Evolutionary conservation across 2,329 filamentous ascomycete genomes (phyloP).

Genomic region (Alternaria ventricosa): DNA sequence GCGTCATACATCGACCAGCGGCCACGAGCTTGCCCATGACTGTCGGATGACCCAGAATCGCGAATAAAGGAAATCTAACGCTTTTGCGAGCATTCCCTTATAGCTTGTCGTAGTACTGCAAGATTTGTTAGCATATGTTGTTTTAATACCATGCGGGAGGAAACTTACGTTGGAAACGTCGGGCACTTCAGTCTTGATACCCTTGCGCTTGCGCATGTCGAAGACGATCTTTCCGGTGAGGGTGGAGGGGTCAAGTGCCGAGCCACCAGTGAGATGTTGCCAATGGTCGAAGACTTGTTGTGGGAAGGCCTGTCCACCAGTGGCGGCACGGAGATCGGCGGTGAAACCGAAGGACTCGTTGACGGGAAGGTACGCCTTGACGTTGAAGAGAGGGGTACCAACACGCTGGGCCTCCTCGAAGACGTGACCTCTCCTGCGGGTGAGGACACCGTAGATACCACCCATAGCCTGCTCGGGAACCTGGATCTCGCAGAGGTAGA

Average conservation of each 20-base stretch:
- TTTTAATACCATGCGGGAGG: neutral
- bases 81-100: conserved; percentile 63
- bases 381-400: conserved; percentile 98
- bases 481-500: conserved; percentile 99
- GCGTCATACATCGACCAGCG: conserved; percentile 43
- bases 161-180: conserved; percentile 91
- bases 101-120: conserved; percentile 98
- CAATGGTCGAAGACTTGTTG: conserved; percentile 99
- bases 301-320: conserved; percentile 97
- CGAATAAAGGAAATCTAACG: conserved; percentile 53
- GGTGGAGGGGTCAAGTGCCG: conserved; percentile 80
- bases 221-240: conserved; percentile 84
- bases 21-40: conserved; percentile 45
- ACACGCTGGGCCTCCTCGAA: conserved; percentile 98
- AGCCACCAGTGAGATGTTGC: conserved; percentile 94
- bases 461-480: conserved; percentile 98
- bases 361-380: conserved; percentile 97
- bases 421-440: conserved; percentile 97
- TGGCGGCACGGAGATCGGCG: conserved; percentile 90
- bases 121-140: conserved; percentile 48
- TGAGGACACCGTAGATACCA: conserved; percentile 99
- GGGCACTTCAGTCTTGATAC: conserved; percentile 95
- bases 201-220: conserved; percentile 98
- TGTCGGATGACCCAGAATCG: conserved; percentile 42
- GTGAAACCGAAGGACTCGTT: conserved; percentile 99